phyloP scores from a whole-genome alignment of 202 grass and related monocot species.

The Brachypodium distachyon region DNA sequence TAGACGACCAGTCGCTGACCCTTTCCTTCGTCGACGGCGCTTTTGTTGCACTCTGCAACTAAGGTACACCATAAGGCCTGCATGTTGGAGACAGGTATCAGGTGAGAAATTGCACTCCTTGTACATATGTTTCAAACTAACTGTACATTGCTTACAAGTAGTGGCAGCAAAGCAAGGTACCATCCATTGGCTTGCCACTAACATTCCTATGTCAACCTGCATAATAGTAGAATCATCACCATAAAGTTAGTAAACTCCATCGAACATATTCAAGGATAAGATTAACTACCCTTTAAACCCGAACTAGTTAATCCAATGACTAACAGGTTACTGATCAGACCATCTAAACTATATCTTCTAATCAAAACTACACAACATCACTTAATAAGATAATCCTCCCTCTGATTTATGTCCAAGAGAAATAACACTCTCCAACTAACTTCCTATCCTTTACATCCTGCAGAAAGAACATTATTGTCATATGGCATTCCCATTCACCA shows the following conservation, averaged over 20 bases:
- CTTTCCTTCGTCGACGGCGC: slow-evolving; percentile 63
- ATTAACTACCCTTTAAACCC: neutral
- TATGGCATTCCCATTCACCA: neutral
- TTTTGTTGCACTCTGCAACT: slow-evolving; percentile 81
- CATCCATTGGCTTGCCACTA: slow-evolving; percentile 82
- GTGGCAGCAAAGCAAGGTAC: slow-evolving; percentile 64
- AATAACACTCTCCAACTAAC: neutral
- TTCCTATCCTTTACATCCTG: neutral
- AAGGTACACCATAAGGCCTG: slow-evolving; percentile 74
- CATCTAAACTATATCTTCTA: neutral
- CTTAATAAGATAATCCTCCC: neutral
- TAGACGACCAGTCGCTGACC: slow-evolving; percentile 42
- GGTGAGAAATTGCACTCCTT: neutral
- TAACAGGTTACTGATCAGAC: neutral
- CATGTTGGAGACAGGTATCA: neutral
- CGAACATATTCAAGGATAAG: neutral
- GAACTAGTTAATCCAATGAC: neutral
- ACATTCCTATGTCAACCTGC: slow-evolving; percentile 74
- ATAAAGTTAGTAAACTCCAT: neutral
- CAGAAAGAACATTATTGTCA: neutral
- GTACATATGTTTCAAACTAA: neutral
- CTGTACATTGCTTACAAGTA: slow-evolving; percentile 55
- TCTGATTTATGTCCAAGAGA: neutral
- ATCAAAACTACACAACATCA: neutral
- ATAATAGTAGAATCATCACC: neutral